These are phyloP conservation scores for Grigorovia jiainica DNA, from an alignment of 805 yeast species.

Conservation along the genomic window DNA sequence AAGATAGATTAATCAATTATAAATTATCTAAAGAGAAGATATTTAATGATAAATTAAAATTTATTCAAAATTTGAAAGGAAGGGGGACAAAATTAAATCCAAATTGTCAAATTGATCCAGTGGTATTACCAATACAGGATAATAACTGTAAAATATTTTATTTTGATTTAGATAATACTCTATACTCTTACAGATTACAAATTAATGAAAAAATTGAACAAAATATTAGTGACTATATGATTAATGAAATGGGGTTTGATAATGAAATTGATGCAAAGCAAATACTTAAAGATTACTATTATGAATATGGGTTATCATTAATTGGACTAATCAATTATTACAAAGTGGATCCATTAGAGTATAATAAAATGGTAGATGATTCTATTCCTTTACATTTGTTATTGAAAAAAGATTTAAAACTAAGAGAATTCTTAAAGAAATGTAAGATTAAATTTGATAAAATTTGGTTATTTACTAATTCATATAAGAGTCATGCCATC, in stretches of 20 bases:
- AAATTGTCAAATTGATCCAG: conserved; percentile 17
- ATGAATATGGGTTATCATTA: conserved; percentile 79
- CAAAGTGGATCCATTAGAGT: conserved; percentile 75
- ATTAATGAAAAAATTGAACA: conserved; percentile 80
- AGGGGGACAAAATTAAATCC: conserved; percentile 20
- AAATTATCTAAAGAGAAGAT: conserved; percentile 9
- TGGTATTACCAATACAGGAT: conserved; percentile 13
- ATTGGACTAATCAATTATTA: conserved; percentile 62
- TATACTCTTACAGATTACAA: conserved; percentile 59
- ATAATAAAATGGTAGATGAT: conserved; percentile 81
- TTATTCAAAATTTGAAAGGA: conserved; percentile 22
- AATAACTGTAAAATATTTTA: conserved; percentile 40
- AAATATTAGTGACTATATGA: conserved; percentile 71
- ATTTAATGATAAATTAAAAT: conserved; percentile 18
- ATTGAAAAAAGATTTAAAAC: conserved; percentile 45
- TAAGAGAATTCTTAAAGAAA: conserved; percentile 41
- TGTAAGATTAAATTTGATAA: conserved; percentile 45
- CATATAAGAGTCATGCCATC: conserved; percentile 79
- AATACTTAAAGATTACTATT: conserved; percentile 64
- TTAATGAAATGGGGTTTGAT: conserved; percentile 44
- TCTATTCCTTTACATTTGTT: conserved; percentile 72
- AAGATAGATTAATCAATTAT: conserved; percentile 1
- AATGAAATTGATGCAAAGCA: conserved; percentile 55
- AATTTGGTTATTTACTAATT: conserved; percentile 89
- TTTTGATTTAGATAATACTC: conserved; percentile 88